Evolutionary conservation across 768 basidiomycete species (phyloP), one percentile per base, ranked within the genome.

Genomic region (Agaricus blazei): DNA sequence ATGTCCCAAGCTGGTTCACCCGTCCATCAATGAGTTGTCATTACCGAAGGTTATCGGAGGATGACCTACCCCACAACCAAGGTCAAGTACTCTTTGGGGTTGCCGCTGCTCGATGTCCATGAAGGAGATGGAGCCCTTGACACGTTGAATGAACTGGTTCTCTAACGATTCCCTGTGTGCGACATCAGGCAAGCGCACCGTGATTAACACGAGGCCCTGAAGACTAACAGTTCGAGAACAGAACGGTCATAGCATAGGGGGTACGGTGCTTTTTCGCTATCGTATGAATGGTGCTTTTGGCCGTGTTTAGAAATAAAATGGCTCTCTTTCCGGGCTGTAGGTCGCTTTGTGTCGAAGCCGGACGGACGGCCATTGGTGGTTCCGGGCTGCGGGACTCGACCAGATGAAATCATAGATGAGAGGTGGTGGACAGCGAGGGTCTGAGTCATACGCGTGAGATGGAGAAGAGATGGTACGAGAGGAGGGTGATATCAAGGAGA

Each of bases 221-320:
- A 47, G 15, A 74, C 83, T 65, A 67, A 90, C 88, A 87, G 70
- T 62, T 89, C 87, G 41, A 90, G 70, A 52, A 88, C 72, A 42
- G 82, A 70, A 49, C 75, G 76, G 65, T 88, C 84, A 65, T 89
- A 90, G 26, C 81, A 84, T 37, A 87, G 64, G 1, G 89, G 89
- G 72, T 91, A 91, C 2, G 88, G 89, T 2, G 86, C 89, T 71
- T 90, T 89, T 65, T 88, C 85, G 38, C 75, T 77, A 58, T 84
- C 84, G 63, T 83, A 84, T 15, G 79, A 75, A 65, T 90, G 89
- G 57, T 86, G 83, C 52, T 75, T 75, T 46, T 79, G 79, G 45
- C 87, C 87, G 62, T 84, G 65, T 62, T 84, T 87, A 60, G 69
- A 65, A 42, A 77, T 63, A 64, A 87, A 87, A 48, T 78, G 78